Evolutionary conservation across 176 grass and related monocot species (phyloP).

Genomic region (Oryza punctata): DNA sequence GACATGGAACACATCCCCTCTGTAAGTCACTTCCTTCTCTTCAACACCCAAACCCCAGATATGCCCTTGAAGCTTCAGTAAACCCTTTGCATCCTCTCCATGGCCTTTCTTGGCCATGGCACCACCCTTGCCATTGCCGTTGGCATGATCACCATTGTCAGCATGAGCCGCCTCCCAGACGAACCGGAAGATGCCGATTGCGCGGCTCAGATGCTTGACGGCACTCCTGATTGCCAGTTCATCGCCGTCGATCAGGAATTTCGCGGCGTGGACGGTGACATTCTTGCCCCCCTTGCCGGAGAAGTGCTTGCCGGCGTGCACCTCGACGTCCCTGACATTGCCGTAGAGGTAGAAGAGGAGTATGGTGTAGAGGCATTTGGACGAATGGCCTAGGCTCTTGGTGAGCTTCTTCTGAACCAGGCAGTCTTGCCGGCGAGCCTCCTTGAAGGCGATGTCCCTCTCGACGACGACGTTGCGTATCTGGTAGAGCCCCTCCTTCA

Average conservation of each 20-base stretch:
- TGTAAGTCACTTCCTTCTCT: slow-evolving; percentile 62
- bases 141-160: not conserved
- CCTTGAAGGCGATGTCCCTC: slow-evolving; percentile 66
- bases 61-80: slow-evolving; percentile 74
- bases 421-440: slow-evolving; percentile 74
- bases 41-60: slow-evolving; percentile 63
- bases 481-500: slow-evolving; percentile 82
- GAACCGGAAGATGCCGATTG: slow-evolving; percentile 62
- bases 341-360: slow-evolving; percentile 86
- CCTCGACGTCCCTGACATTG: slow-evolving; percentile 59
- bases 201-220: slow-evolving; percentile 61
- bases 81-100: slow-evolving; percentile 5
- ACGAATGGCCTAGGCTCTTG: slow-evolving; percentile 74
- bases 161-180: slow-evolving; percentile 67
- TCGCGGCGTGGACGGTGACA: slow-evolving; percentile 42
- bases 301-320: slow-evolving; percentile 46
- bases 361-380: slow-evolving; percentile 71
- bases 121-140: slow-evolving; percentile 17
- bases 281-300: slow-evolving; percentile 38
- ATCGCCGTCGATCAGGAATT: slow-evolving; percentile 42
- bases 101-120: slow-evolving; percentile 24
- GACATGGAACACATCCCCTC: slow-evolving; percentile 64
- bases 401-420: slow-evolving; percentile 72
- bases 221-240: slow-evolving; percentile 46
- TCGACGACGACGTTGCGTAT: slow-evolving; percentile 70